Evolutionary conservation across 257 asterid genomes (phyloP).

Genomic region (Leonotis leonurus): DNA sequence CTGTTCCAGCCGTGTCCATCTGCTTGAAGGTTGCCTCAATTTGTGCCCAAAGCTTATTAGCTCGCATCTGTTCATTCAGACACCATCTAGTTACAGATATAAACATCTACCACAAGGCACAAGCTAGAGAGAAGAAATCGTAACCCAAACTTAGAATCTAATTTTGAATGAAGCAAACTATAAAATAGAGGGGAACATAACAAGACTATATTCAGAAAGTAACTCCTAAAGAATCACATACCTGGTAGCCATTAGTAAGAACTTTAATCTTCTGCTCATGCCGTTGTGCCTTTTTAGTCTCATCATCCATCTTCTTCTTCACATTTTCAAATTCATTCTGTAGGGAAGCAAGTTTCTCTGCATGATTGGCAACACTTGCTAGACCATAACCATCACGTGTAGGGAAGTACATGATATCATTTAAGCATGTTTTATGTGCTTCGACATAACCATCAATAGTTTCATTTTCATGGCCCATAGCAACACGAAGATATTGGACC

Average conservation of each 20-base stretch:
- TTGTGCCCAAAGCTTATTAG: slow-evolving; percentile 71
- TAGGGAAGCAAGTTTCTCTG: slow-evolving; percentile 74
- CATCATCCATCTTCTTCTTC: slow-evolving; percentile 85
- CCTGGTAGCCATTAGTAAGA: slow-evolving; percentile 92
- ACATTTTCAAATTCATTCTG: slow-evolving; percentile 80
- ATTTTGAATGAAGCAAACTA: not conserved
- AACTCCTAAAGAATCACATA: slow-evolving; percentile 23
- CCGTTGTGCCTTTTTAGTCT: slow-evolving; percentile 75
- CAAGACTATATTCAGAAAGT: slow-evolving; percentile 9
- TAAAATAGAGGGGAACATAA: not conserved
- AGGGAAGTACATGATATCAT: slow-evolving; percentile 87
- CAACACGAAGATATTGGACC: slow-evolving; percentile 44
- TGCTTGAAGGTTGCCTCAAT: slow-evolving; percentile 69
- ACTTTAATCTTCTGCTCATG: slow-evolving; percentile 84
- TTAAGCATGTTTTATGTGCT: slow-evolving; percentile 71
- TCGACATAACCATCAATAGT: slow-evolving; percentile 70
- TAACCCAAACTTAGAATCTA: not conserved
- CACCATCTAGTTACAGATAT: not conserved
- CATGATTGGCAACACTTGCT: slow-evolving; percentile 82
- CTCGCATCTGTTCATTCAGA: slow-evolving; percentile 48
- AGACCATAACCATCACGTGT: slow-evolving; percentile 73
- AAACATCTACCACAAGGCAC: too few relatives aligned
- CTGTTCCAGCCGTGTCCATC: slow-evolving; percentile 87
- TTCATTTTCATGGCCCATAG: slow-evolving; percentile 88
- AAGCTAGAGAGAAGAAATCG: too few relatives aligned